phyloP scores from a whole-genome alignment of 805 yeast species.

The Pichia paraexigua region DNA sequence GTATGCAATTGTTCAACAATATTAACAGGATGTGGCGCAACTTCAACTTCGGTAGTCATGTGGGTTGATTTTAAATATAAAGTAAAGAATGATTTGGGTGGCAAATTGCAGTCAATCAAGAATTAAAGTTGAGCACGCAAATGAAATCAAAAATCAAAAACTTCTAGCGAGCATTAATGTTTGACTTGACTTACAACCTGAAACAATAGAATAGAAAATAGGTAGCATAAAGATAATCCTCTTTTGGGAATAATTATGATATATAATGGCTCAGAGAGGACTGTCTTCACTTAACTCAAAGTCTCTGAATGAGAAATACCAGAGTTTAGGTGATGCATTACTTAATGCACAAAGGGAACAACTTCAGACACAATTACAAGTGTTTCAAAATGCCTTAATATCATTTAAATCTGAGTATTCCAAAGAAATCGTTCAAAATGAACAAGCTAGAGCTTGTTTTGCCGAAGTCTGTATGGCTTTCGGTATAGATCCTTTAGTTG shows the following conservation, averaged over 20 bases:
- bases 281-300: conserved; percentile 24
- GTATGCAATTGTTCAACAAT: conserved; percentile 2
- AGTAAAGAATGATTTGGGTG: neutral
- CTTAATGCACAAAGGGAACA: conserved; percentile 49
- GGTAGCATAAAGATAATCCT: neutral
- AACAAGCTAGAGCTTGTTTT: conserved; percentile 62
- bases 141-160: neutral
- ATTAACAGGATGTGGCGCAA: neutral
- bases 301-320: conserved; percentile 30
- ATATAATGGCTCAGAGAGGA: conserved; percentile 20
- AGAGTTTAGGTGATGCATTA: conserved; percentile 43
- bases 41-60: conserved; percentile 6
- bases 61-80: neutral
- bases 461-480: conserved; percentile 68
- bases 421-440: conserved; percentile 53
- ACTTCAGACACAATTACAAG: conserved; percentile 60
- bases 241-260: neutral
- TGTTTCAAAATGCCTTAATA: conserved; percentile 70
- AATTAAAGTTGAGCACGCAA: neutral
- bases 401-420: conserved; percentile 69
- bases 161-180: neutral
- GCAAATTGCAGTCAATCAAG: conserved; percentile 2
- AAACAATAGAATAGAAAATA: neutral
- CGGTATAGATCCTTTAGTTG: conserved; percentile 76
- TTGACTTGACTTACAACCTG: neutral